Evolutionary conservation across 768 basidiomycete species (phyloP), one percentile per base, ranked within the genome.

Genomic region (Rhodotorula sphaerocarpa): DNA sequence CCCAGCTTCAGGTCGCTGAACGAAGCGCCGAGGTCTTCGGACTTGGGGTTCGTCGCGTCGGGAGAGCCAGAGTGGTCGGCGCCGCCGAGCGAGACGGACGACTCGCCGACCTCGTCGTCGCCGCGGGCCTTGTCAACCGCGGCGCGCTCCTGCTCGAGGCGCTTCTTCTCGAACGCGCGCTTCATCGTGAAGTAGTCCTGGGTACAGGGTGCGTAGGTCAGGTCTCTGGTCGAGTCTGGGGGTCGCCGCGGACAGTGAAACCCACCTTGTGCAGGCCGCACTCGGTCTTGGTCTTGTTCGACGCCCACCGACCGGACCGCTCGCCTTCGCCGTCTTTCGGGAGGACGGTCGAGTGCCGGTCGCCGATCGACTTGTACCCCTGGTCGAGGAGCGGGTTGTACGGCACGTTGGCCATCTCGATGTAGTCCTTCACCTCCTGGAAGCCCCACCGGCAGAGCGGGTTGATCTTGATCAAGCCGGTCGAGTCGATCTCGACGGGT

Each of bases 301-400:
- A 89, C 4, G 86, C 84, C 95, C 95, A 99, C 57, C 95, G 78
- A 2, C 93, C 93, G 3, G 86, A 84, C 30, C 95, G 82, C 76
- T 99, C 95, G 7, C 80, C 82, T 0, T 74, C 76, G 12, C 70
- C 68, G 12, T 72, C 65, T 39, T 74, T 70, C 15, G 77, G 77
- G 20, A 67, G 54, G n/a, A 75, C 75, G 0, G 95, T 99, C 65
- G 89, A 92, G 77, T 99, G 95, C 88, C 92, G 93, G 76, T 99
- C 95, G 6, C 95, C 95, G 66, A 99, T 84, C 73, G 88, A 90
- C 70, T 85, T 86, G 79, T 97, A 99, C 5, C 95, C 95, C 73
- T 90, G 83, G 63, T 83, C 83, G 44, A 99, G 81, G 7, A 99
- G 80, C 63, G 81, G 83, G 78, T 99, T 97, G 64, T 83, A 82